Base-by-base conservation (phyloP, 1,284 basidiomycete species). In the Pholiota adiposa region DNA sequence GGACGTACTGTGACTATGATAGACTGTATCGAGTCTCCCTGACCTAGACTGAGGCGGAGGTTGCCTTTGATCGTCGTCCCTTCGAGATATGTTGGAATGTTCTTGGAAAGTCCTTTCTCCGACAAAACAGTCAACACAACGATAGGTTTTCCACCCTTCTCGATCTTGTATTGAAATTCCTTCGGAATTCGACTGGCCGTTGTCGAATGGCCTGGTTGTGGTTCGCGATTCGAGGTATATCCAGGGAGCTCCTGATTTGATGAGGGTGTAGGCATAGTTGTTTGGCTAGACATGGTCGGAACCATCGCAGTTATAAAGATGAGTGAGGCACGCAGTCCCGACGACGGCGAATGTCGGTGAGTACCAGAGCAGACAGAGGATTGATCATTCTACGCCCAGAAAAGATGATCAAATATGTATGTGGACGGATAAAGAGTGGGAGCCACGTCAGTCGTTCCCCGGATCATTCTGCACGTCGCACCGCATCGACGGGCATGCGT, bases 61-160 rank as follows among this genome's bases (percentile, higher is more conserved):
- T 60, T 52, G n/a, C 68, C 69, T 23, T 60, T 50, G 18, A 70
- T 54, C 7, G 58, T 29, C 18, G 59, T 54, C 19, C 67, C 69
- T 40, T 70, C 66, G 14, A 66, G 11, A 31, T 65, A 65, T 4
- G 67, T 66, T 9, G 67, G 69, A 11, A 62, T 62, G 19, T 23
- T 48, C 25, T 59, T 67, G n/a, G 65, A 65, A 25, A 65, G 38
- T 1, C 38, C 25, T 34, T 55, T 59, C 18, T 68, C 63, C 9
- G 65, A 59, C 25, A 58, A 53, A 23, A 70, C 56, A 9, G 63
- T 67, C 51, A 70, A 46, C n/a, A 56, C 51, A 7, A 61, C 67
- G 58, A 65, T 56, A 2, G 63, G 50, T n/a, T 58, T 63, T 27
- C 62, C 64, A 19, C 63, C 61, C 60, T 60, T 63, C 31, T 65